Evolutionary conservation across 2,329 filamentous ascomycete genomes (phyloP).

Genomic region (Claviceps maximensis): DNA sequence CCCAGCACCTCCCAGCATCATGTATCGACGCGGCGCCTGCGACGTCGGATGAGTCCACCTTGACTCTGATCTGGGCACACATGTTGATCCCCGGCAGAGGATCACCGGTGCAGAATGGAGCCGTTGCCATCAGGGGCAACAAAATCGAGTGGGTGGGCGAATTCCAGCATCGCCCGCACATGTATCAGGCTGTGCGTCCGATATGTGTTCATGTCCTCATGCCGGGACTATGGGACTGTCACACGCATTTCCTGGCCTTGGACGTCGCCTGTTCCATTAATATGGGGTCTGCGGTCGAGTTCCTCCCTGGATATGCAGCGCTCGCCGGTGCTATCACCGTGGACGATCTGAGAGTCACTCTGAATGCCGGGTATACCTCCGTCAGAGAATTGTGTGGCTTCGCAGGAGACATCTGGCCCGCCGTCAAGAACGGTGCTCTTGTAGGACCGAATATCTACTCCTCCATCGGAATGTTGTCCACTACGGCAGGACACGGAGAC

Average conservation of each 20-base stretch:
- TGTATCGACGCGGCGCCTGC: conserved; percentile 3
- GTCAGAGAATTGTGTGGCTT: conserved; percentile 35
- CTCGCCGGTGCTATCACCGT: conserved; percentile 8
- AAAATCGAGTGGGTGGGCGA: conserved; percentile 26
- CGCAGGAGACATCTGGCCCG: conserved; percentile 27
- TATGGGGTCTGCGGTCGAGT: not conserved
- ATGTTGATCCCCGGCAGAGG: conserved; percentile 26
- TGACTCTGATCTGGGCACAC: conserved; percentile 14
- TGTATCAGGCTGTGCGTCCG: conserved; percentile 14
- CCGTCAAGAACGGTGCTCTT: conserved; percentile 30
- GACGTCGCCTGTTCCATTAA: conserved; percentile 2
- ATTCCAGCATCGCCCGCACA: conserved; percentile 2
- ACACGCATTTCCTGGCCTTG: conserved; percentile 32
- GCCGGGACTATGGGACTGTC: conserved; percentile 41
- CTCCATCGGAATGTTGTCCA: conserved; percentile 27
- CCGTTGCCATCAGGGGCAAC: conserved; percentile 23
- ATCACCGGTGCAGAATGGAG: conserved; percentile 18
- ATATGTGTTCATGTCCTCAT: conserved; percentile 31
- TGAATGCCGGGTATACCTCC: conserved; percentile 35
- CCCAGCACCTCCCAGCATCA: conserved; percentile 3
- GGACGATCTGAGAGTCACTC: conserved; percentile 21
- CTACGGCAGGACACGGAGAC: conserved; percentile 35
- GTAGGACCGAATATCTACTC: conserved; percentile 36
- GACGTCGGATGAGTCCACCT: conserved; percentile 1
- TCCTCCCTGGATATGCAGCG: conserved; percentile 7